Evolutionary conservation across 1,284 basidiomycete genomes (phyloP).

Genomic region (Pseudozyma thailandica): DNA sequence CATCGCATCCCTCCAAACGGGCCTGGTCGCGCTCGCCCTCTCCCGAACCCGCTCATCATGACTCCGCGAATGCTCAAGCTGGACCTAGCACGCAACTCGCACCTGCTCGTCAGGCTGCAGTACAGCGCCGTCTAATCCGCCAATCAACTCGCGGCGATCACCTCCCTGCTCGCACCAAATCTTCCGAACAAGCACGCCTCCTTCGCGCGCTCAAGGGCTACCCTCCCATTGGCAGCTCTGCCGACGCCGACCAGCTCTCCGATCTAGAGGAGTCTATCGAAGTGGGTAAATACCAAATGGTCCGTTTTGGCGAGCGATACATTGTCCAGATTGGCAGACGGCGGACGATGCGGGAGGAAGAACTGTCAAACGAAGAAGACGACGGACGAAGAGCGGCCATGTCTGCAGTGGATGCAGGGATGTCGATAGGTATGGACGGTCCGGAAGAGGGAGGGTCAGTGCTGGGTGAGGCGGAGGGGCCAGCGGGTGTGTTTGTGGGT

Average conservation of each 20-base stretch:
- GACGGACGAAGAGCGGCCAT: constrained; percentile 34
- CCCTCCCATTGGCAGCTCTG: constrained; percentile 52
- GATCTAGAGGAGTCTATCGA: constrained; percentile 62
- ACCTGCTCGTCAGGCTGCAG: constrained; percentile 23
- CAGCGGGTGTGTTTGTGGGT: constrained; percentile 17
- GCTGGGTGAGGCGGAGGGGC: constrained; percentile 14
- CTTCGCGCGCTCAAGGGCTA: constrained; percentile 56
- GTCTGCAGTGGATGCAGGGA: constrained; percentile 24
- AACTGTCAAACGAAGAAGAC: constrained; percentile 56
- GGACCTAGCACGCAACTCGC: constrained; percentile 30
- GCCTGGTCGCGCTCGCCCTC: constrained; percentile 43
- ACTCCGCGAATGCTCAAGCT: constrained; percentile 14
- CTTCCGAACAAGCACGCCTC: constrained; percentile 51
- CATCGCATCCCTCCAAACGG: constrained; percentile 43
- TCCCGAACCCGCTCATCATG: constrained; percentile 30
- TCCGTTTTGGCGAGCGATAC: constrained; percentile 58
- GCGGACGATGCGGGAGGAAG: constrained; percentile 58
- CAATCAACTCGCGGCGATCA: constrained; percentile 55
- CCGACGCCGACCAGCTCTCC: constrained; percentile 62
- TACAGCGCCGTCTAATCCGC: constrained; percentile 35
- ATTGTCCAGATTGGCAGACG: constrained; percentile 61
- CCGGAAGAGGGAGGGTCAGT: constrained; percentile 16
- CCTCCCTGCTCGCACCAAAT: constrained; percentile 41
- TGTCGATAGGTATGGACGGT: constrained; percentile 17
- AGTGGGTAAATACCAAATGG: constrained; percentile 49